Evolutionary conservation across 208 protist species (phyloP).

Genomic region (Wallacemonas rigidus): DNA sequence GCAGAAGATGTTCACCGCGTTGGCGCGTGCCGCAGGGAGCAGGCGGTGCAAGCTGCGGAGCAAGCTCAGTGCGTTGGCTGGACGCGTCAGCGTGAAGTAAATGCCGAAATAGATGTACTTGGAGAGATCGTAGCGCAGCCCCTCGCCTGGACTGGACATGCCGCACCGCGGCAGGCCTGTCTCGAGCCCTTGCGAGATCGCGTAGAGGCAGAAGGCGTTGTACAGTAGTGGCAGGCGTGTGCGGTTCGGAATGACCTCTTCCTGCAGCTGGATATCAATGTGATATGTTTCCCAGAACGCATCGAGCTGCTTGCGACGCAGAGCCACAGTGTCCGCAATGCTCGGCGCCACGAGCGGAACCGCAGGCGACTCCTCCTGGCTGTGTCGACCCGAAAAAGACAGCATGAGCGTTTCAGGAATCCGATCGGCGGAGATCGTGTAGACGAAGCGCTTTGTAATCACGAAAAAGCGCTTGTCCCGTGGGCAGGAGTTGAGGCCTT

Average conservation of each 20-base stretch:
- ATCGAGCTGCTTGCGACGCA: slow-evolving; percentile 43
- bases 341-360: slow-evolving; percentile 33
- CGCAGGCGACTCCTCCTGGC: slow-evolving; percentile 17
- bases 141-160: slow-evolving; percentile 62
- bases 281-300: slow-evolving; percentile 73
- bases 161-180: slow-evolving; percentile 68
- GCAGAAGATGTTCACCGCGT: slow-evolving; percentile 47
- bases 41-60: slow-evolving; percentile 73
- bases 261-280: slow-evolving; percentile 78
- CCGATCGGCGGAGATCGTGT: slow-evolving; percentile 40
- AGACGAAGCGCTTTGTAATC: slow-evolving; percentile 73
- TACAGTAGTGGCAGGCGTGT: slow-evolving; percentile 71
- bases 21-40: slow-evolving; percentile 69
- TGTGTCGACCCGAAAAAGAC: slow-evolving; percentile 66
- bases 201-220: slow-evolving; percentile 81
- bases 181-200: slow-evolving; percentile 65
- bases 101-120: slow-evolving; percentile 87
- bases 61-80: slow-evolving; percentile 53
- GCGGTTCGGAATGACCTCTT: slow-evolving; percentile 77
- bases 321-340: slow-evolving; percentile 17
- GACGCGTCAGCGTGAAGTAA: slow-evolving; percentile 83
- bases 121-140: slow-evolving; percentile 70
- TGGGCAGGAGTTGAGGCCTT: slow-evolving; percentile 20
- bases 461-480: slow-evolving; percentile 36
- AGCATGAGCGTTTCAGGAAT: slow-evolving; percentile 61